Base-by-base conservation (phyloP, 106 monocot genomes). In the Dioscorea zingiberensis region DNA sequence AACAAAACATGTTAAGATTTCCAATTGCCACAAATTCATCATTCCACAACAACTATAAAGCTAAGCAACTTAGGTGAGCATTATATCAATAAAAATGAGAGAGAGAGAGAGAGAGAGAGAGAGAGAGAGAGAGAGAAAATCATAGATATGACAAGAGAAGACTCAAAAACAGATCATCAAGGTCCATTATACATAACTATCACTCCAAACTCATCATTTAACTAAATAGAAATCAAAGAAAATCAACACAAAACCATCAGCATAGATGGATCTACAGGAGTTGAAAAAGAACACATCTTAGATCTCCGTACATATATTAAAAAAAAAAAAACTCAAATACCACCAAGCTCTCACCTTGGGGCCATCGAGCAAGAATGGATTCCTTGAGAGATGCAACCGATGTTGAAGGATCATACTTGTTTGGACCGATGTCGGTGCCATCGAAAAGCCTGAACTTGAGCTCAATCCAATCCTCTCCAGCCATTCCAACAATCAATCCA, bases 381-480 rank as follows among this genome's bases (percentile, higher is more conserved):
- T 86, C 86, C 62, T 86, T 86, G 44, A 86, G 78, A 66, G 82
- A 60, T 22, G 69, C 78, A 22, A 86, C 69, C 32, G 78, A 78
- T 8, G 82, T 82, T 9, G 75, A 64, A 54, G 78, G 82, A 66
- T 86, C 78, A 21, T 79, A 82, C 30, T 73, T 78, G 66, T 49
- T 73, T 1, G 82, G 86, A 24, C 82, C 86, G 46, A 86, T 82
- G 59, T 86, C 86, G 58, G 77, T 76, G 78, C 86, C 86, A 63
- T 82, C 82, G 44, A 76, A 75, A n/a, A 86, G 75, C 78, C 86
- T 74, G 53, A 86, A 86, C 69, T 78, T 86, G 71, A 86, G 57
- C 62, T 86, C 86, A 44, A 86, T 70, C 46, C 58, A 45, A 58
- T 72, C 76, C 27, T 81, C 76, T 46, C 29, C 51, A 9, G 63